phyloP scores from a whole-genome alignment of 2,329 filamentous ascomycete species.

The Colletotrichum plurivorum region DNA sequence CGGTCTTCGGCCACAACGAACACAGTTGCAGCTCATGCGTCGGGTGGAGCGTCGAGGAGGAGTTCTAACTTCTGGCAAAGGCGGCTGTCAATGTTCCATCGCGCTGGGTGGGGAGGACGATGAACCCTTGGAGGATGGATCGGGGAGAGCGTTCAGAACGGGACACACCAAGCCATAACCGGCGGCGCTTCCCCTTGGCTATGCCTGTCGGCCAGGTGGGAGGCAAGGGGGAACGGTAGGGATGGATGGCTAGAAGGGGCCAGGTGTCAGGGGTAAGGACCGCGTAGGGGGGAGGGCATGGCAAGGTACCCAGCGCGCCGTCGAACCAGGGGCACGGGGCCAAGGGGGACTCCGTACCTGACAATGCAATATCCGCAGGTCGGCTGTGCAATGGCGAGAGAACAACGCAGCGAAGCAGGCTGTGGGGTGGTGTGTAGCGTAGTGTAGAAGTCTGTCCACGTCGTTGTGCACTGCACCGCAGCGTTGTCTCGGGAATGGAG shows the following conservation, averaged over 20 bases:
- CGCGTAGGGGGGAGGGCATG: not conserved
- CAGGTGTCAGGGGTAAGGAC: slow-evolving; percentile 10
- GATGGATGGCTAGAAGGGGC: slow-evolving; percentile 35
- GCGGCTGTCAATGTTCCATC: slow-evolving; percentile 34
- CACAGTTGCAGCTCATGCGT: slow-evolving; percentile 3
- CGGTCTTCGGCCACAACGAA: no score
- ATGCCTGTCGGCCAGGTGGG: slow-evolving; percentile 34
- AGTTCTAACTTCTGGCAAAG: slow-evolving; percentile 25
- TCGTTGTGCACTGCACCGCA: slow-evolving; percentile 12
- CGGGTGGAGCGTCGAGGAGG: slow-evolving; percentile 4
- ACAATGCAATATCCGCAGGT: slow-evolving; percentile 15
- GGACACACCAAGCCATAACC: slow-evolving; percentile 30
- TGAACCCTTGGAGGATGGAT: slow-evolving; percentile 39
- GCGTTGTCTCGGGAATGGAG: slow-evolving; percentile 22
- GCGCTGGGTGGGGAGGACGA: slow-evolving; percentile 22
- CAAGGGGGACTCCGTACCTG: slow-evolving; percentile 10
- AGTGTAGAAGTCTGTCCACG: not conserved
- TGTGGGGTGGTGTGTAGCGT: no score
- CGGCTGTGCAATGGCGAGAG: slow-evolving; percentile 8
- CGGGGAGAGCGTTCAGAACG: slow-evolving; percentile 28
- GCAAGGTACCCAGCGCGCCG: not conserved
- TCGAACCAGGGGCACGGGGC: not conserved
- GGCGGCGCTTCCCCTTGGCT: slow-evolving; percentile 26
- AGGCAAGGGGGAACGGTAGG: slow-evolving; percentile 34
- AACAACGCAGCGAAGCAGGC: not conserved